A percentile compares a stretch with the other conserved stretches of the same genome.
These are phyloP conservation scores for Paecilomyces niveus DNA, from an alignment of 2,329 filamentous ascomycete species.

Conservation along the genomic window DNA sequence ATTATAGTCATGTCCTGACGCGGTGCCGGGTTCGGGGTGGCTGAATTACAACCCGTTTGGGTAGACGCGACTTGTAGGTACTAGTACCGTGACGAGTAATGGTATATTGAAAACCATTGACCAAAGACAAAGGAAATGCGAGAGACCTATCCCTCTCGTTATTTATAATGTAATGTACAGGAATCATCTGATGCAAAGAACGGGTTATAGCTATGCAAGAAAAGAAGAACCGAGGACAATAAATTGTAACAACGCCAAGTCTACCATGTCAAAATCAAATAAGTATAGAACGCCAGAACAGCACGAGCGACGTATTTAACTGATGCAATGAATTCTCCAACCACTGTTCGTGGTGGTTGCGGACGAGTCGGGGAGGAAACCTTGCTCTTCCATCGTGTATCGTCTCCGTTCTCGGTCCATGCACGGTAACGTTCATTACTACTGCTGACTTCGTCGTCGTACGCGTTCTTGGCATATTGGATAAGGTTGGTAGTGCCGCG, in stretches of 20 bases:
- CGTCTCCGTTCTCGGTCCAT: conserved; percentile 5
- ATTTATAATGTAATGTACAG: neutral
- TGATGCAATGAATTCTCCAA: conserved; percentile 57
- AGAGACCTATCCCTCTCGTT: neutral
- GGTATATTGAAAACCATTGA: no score
- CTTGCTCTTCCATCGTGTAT: conserved; percentile 30
- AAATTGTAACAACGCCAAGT: neutral
- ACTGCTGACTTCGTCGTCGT: conserved; percentile 1
- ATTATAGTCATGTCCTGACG: no score
- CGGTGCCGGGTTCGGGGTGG: no score
- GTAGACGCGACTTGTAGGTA: no score
- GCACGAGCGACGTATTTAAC: conserved; percentile 58
- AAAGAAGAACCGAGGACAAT: neutral
- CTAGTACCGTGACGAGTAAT: no score
- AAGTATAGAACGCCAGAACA: conserved; percentile 58
- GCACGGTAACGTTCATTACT: conserved; percentile 2
- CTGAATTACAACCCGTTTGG: no score
- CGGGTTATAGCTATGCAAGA: neutral
- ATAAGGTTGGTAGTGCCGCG: neutral
- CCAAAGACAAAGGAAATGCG: neutral
- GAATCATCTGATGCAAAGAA: neutral
- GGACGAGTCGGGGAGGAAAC: conserved; percentile 16
- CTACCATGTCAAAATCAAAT: conserved; percentile 58
- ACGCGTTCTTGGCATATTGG: conserved; percentile 3
- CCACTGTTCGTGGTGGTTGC: conserved; percentile 29